These are phyloP conservation scores for Eucalyptus leucophloia DNA, from an alignment of 345 rosid species.

Conservation along the genomic window DNA sequence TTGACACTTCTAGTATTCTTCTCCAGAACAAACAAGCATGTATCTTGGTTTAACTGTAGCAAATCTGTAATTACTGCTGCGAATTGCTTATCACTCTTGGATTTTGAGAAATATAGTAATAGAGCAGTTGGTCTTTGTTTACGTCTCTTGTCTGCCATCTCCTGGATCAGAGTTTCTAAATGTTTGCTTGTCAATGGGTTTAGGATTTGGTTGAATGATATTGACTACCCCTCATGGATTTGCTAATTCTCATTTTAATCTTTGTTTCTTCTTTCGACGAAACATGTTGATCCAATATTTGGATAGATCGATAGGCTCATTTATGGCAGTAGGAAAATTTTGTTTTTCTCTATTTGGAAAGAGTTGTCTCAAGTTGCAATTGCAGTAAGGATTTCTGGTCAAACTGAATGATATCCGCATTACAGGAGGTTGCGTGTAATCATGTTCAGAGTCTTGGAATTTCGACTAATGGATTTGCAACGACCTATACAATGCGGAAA, in stretches of 20 bases:
- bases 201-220: neutral
- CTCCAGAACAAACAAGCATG: neutral
- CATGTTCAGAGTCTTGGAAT: constrained; percentile 85
- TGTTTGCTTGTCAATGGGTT: neutral
- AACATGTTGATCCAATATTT: neutral
- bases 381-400: neutral
- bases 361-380: neutral
- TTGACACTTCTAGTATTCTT: no score
- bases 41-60: neutral
- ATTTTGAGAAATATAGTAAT: neutral
- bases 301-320: neutral
- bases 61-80: neutral
- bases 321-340: neutral
- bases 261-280: neutral
- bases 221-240: neutral
- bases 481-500: constrained; percentile 74
- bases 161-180: neutral
- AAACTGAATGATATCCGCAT: neutral
- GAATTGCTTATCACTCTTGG: neutral
- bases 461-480: constrained; percentile 89
- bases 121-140: neutral
- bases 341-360: neutral
- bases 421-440: constrained; percentile 85
- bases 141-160: neutral
- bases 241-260: neutral